Percentiles rank a stretch among this genome's conserved stretches.
phyloP scores from a whole-genome alignment of 306 rosid species.

The Corylus heterophylla region DNA sequence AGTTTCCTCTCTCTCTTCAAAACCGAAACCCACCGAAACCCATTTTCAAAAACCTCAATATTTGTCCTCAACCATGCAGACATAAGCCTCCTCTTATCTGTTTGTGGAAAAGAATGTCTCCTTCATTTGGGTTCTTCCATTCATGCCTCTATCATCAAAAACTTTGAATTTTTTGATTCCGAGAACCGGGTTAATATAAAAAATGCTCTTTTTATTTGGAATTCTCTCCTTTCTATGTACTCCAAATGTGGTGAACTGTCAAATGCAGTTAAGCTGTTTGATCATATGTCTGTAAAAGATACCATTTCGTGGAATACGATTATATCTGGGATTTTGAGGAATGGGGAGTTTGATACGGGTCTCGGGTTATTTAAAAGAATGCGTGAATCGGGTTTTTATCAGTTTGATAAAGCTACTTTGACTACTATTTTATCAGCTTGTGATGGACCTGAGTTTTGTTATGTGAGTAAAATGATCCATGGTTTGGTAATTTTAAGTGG shows the following conservation, averaged over 20 bases:
- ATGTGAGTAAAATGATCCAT: slow-evolving; percentile 57
- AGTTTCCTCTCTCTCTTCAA: slow-evolving; percentile 40
- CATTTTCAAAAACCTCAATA: slow-evolving; percentile 38
- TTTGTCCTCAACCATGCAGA: slow-evolving; percentile 52
- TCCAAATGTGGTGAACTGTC: slow-evolving; percentile 39
- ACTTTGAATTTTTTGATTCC: slow-evolving; percentile 25
- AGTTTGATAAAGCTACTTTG: slow-evolving; percentile 72
- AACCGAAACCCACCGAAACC: slow-evolving; percentile 29
- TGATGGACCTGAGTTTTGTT: slow-evolving; percentile 47
- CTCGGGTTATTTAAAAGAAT: slow-evolving; percentile 53
- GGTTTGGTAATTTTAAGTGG: slow-evolving; percentile 68
- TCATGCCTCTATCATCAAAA: slow-evolving; percentile 70
- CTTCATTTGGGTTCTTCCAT: slow-evolving; percentile 70
- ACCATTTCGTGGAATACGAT: slow-evolving; percentile 75
- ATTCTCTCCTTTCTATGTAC: slow-evolving; percentile 67
- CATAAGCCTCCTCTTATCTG: slow-evolving; percentile 47
- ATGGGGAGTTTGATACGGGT: slow-evolving; percentile 42
- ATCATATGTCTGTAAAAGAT: slow-evolving; percentile 59
- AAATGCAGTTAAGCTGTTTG: slow-evolving; percentile 62
- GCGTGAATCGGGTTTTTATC: slow-evolving; percentile 35
- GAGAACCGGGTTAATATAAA: slow-evolving; percentile 19
- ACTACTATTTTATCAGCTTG: slow-evolving; percentile 70
- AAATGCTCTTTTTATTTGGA: slow-evolving; percentile 59
- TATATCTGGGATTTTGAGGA: slow-evolving; percentile 63
- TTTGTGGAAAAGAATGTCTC: slow-evolving; percentile 54